A percentile compares a stretch with the other conserved stretches of the same genome.
phyloP scores from a whole-genome alignment of 2,329 filamentous ascomycete genomes.

The Botrytis paeoniae region DNA sequence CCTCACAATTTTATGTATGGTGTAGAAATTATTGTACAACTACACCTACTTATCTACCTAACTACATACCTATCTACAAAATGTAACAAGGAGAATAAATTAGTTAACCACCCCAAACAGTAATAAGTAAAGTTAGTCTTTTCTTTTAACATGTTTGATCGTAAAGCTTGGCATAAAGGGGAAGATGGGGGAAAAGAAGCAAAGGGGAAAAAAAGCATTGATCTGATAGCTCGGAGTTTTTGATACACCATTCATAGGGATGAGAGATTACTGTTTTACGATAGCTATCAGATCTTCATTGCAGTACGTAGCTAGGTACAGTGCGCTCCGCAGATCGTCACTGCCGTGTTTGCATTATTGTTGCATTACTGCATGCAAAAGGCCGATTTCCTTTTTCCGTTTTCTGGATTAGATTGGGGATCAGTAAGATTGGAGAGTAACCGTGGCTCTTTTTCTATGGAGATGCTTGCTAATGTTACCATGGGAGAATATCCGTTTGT shows the following conservation, averaged over 20 bases:
- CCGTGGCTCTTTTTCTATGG: background rate
- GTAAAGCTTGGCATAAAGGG: background rate
- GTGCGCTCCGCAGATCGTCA: background rate
- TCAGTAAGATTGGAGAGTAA: background rate
- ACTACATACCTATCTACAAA: background rate
- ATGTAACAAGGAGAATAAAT: background rate
- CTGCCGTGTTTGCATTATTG: background rate
- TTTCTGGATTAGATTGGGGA: background rate
- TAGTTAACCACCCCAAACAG: background rate
- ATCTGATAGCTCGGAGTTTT: background rate
- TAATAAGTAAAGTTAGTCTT: background rate
- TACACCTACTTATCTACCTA: background rate
- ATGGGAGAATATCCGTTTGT: background rate
- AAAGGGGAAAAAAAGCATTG: background rate
- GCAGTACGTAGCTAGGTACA: background rate
- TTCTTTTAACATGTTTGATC: background rate
- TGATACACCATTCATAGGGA: background rate
- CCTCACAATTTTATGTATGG: background rate
- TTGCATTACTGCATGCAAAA: background rate
- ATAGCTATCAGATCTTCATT: conserved; percentile 1
- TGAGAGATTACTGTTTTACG: background rate
- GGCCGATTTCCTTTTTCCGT: background rate
- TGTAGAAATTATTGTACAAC: background rate
- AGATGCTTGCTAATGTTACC: background rate
- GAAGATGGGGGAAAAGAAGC: background rate